Evolutionary conservation across 306 rosid genomes (phyloP), one percentile per base, ranked within the genome.

Genomic region (Hylodesmum podocarpum): DNA sequence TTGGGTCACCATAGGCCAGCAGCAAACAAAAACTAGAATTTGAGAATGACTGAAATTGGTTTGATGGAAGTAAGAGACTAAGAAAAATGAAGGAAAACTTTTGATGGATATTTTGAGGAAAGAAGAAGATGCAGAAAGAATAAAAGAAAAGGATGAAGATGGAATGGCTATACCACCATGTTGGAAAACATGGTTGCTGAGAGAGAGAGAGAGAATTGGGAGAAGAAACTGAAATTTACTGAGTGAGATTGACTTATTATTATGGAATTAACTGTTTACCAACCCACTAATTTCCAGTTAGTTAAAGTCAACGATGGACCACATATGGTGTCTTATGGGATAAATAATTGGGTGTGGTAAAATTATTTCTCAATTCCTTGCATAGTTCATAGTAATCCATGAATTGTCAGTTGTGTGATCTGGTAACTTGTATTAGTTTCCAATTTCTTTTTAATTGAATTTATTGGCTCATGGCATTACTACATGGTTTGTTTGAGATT

Each of bases 251-350:
- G 74, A 65, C 25, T 47, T 61, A 51, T 50, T 50, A 50, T 70
- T 33, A 1, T 1, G 19, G 44, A 51, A 31, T 16, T 27, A 55
- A 57, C 65, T 65, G 16, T 29, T 37, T 34, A 36, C 51, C 53
- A 12, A 22, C 14, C 28, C 6, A 51, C 19, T 49, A 34, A 53
- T 19, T 16, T 41, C 70, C 53, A 34, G 40, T 49, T 22, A 36
- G 22, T 18, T 66, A 53, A 66, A 77, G 47, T 50, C 43, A 37
- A 50, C 72, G 55, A 25, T 25, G 71, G 44, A 62, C n/a, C 46
- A 29, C 2, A 55, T 29, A 10, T 62, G 36, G 51, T 73, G 51
- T 39, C 62, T 29, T 58, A 66, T 31, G 19, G 61, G 53, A 15
- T 63, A 43, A 67, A 31, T 65, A 10, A 51, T 28, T 22, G 7